These are phyloP conservation scores for Malania oleifera DNA, from an alignment of 164 flowering plant species.

Conservation along the genomic window DNA sequence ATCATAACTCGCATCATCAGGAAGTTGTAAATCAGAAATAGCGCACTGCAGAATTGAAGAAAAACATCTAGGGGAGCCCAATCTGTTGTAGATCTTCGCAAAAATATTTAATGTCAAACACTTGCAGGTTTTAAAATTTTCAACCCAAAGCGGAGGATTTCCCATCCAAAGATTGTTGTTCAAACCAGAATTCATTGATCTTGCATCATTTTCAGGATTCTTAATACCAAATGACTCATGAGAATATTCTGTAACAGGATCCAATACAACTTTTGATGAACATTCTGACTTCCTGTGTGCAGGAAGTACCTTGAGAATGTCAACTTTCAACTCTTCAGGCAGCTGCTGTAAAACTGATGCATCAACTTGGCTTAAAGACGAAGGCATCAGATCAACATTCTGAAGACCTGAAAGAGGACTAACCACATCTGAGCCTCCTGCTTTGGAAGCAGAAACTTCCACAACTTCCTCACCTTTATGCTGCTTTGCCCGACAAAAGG, in stretches of 20 bases:
- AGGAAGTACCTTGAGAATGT: constrained; percentile 64
- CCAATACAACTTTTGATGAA: constrained; percentile 19
- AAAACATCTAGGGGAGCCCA: constrained; percentile 33
- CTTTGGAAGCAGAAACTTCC: constrained; percentile 15
- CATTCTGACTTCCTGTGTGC: constrained; percentile 46
- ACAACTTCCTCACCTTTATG: constrained; percentile 11
- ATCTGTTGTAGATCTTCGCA: constrained; percentile 43
- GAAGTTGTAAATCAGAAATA: constrained; percentile 23
- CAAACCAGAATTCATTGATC: constrained; percentile 11
- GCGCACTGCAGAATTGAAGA: constrained; percentile 50
- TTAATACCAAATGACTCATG: constrained; percentile 11
- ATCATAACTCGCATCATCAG: constrained; percentile 26
- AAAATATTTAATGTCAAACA: constrained; percentile 37
- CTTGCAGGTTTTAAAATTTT: constrained; percentile 50
- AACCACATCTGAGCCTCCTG: constrained; percentile 13
- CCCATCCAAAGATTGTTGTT: constrained; percentile 56
- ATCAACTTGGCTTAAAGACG: constrained; percentile 85
- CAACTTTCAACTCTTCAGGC: constrained; percentile 68
- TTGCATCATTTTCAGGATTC: constrained; percentile 9
- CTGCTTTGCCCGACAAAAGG: constrained; percentile 20
- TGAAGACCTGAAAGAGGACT: constrained; percentile 10
- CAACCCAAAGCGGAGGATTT: constrained; percentile 80
- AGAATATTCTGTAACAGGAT: constrained; percentile 8
- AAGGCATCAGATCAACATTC: constrained; percentile 55
- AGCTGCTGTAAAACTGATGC: constrained; percentile 57